A percentile compares a stretch with the other conserved stretches of the same genome.
Conservation (phyloP, 305 asterid genomes). For the Caryopteris hybrid region DNA sequence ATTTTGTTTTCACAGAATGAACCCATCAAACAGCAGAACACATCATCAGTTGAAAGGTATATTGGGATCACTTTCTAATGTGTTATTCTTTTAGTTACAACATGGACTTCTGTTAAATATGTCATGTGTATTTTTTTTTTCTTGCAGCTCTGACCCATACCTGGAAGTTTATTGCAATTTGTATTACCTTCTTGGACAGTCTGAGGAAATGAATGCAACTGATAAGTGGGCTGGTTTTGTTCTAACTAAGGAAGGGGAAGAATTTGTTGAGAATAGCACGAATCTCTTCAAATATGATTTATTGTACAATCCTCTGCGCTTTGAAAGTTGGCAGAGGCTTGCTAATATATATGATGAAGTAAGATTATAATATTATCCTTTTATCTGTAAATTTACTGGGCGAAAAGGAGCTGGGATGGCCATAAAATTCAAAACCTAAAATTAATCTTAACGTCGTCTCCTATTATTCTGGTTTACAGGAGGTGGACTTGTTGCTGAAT, state of each 20-base stretch:
- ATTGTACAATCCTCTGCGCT: slow-evolving; percentile 80
- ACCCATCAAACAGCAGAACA: slow-evolving; percentile 45
- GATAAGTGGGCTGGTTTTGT: slow-evolving; percentile 99
- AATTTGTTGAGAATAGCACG: slow-evolving; percentile 80
- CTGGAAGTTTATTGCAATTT: slow-evolving; percentile 85
- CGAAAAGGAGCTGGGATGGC: slow-evolving; percentile 8
- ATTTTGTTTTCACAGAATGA: slow-evolving; percentile 54
- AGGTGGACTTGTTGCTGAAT: slow-evolving; percentile 95
- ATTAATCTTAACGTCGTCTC: slow-evolving; percentile 12
- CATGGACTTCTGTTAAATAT: slow-evolving; percentile 17
- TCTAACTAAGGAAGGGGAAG: slow-evolving; percentile 95
- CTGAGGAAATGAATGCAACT: slow-evolving; percentile 93
- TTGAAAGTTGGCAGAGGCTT: slow-evolving; percentile 99
- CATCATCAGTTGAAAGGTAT: slow-evolving; percentile 60
- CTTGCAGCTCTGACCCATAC: slow-evolving; percentile 89
- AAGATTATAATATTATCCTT: slow-evolving; percentile 25
- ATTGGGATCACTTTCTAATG: not conserved
- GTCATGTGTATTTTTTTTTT: slow-evolving; percentile 20
- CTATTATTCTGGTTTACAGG: slow-evolving; percentile 48
- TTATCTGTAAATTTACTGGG: slow-evolving; percentile 16
- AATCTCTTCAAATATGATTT: slow-evolving; percentile 95
- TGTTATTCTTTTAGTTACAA: slow-evolving; percentile 12
- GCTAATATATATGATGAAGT: slow-evolving; percentile 98
- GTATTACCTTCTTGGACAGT: slow-evolving; percentile 84
- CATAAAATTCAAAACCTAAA: not conserved